Conservation (phyloP, 768 basidiomycete species). For the Trametes coccinea region DNA sequence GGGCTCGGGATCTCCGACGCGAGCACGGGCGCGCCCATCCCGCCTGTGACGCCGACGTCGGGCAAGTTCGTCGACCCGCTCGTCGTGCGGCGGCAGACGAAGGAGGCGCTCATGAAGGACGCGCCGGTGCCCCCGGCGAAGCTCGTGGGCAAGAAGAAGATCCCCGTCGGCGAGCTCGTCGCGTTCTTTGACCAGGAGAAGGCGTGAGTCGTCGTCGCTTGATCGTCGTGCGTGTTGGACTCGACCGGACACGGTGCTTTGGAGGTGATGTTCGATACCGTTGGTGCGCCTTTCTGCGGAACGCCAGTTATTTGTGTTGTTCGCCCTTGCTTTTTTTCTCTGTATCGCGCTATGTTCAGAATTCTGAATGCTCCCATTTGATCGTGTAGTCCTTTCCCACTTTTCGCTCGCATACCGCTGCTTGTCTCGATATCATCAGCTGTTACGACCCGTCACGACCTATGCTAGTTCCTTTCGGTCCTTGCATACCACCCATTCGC, state of each 20-base stretch:
- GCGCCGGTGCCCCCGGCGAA: slow-evolving; percentile 48
- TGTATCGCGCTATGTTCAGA: slow-evolving; percentile 10
- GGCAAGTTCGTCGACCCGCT: slow-evolving; percentile 79
- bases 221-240: neutral
- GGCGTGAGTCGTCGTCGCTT: neutral
- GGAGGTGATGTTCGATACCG: slow-evolving; percentile 1
- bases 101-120: slow-evolving; percentile 37
- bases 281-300: neutral
- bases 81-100: slow-evolving; percentile 64
- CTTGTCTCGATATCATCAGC: slow-evolving; percentile 17
- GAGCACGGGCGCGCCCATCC: slow-evolving; percentile 19
- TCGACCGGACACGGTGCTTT: neutral
- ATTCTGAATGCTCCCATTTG: slow-evolving; percentile 7
- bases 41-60: slow-evolving; percentile 32
- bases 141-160: slow-evolving; percentile 52
- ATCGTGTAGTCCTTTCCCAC: slow-evolving; percentile 9
- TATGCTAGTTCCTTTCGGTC: neutral
- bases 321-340: neutral
- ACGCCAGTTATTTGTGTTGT: neutral
- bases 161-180: slow-evolving; percentile 74
- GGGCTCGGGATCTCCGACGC: slow-evolving; percentile 23
- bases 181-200: slow-evolving; percentile 72
- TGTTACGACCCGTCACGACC: slow-evolving; percentile 15
- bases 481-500: neutral
- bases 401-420: neutral